Base-by-base conservation (phyloP, 768 basidiomycete genomes). In the Gloeophyllum trabeum region DNA sequence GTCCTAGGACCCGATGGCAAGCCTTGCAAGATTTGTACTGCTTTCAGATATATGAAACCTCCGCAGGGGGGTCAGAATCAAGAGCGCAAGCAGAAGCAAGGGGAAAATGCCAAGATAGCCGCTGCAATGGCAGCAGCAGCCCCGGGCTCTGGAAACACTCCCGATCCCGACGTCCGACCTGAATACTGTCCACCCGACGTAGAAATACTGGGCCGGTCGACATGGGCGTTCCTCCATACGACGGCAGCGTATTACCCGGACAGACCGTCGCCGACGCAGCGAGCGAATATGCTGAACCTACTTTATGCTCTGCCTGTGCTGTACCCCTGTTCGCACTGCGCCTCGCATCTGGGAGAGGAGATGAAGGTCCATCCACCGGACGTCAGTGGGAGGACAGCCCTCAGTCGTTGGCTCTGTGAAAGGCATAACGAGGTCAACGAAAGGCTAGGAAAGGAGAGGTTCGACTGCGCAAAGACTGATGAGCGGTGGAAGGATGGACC, bases 181-280 rank as follows among this genome's bases (percentile, higher is more conserved):
- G 62, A 66, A 4, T 68, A 85, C 43, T 98, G 94, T 56, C 94
- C 94, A 10, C 81, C 92, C 0, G 93, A 97, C 60, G 81, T 81
- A 35, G 89, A 92, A 55, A 70, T 78, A 45, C 80, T 98, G 39
- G 94, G 94, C 2, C 78, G 79, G 39, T 84, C 93, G 35, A 94
- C 94, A 1, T 97, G 94, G 94, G 83, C 91, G 13, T 98, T 98
- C 72, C 69, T 98, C 24, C 94, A 97, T 55, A 81, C 91, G 6
- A 83, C 94, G 4, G 93, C 92, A 0, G 90, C 94, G 18, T 96
- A 97, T 61, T 98, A 92, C 62, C 92, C 94, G 21, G 76, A 81
- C n/a, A 61, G 65, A 13, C 89, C 94, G 1, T 76, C 81, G 0
- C 68, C 78, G 1, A 63, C 65, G 4, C 89, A 94, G 51, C 81